Evolutionary conservation across 768 basidiomycete species (phyloP).

Genomic region (Dentipellis sp.): DNA sequence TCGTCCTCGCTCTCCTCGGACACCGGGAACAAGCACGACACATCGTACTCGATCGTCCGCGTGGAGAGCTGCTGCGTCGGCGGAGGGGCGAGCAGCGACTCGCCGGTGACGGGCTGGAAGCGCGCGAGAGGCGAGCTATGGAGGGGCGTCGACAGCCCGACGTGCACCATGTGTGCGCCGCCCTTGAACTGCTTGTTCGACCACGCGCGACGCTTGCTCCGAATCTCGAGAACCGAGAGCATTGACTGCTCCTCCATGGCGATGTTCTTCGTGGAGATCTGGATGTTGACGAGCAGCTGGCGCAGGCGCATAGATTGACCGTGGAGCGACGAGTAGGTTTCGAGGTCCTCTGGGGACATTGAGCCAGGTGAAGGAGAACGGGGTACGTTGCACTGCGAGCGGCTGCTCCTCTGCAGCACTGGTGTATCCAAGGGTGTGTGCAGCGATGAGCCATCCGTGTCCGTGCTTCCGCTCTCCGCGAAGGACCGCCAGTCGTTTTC

Average conservation of each 20-base stretch:
- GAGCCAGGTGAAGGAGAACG: slow-evolving; percentile 9
- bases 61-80: background rate
- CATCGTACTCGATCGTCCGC: slow-evolving; percentile 17
- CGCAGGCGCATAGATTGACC: slow-evolving; percentile 20
- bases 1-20: slow-evolving; percentile 23
- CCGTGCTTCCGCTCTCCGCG: slow-evolving; percentile 19
- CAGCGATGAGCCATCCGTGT: slow-evolving; percentile 40
- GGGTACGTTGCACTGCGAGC: slow-evolving; percentile 14
- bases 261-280: slow-evolving; percentile 29
- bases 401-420: slow-evolving; percentile 16
- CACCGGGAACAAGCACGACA: slow-evolving; percentile 21
- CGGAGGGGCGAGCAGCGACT: slow-evolving; percentile 1
- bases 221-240: slow-evolving; percentile 39
- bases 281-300: slow-evolving; percentile 30
- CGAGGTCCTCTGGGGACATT: slow-evolving; percentile 13
- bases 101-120: slow-evolving; percentile 13
- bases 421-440: slow-evolving; percentile 29
- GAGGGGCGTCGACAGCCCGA: slow-evolving; percentile 43
- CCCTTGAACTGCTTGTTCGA: slow-evolving; percentile 39
- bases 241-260: slow-evolving; percentile 25
- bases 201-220: slow-evolving; percentile 60
- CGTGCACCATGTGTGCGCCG: slow-evolving; percentile 23
- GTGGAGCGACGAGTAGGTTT: slow-evolving; percentile 20
- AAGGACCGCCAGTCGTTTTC: slow-evolving; percentile 16
- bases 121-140: slow-evolving; percentile 41